Conservation (phyloP, 352 stramenopile genomes). For the Elongisporangium prolatum region DNA sequence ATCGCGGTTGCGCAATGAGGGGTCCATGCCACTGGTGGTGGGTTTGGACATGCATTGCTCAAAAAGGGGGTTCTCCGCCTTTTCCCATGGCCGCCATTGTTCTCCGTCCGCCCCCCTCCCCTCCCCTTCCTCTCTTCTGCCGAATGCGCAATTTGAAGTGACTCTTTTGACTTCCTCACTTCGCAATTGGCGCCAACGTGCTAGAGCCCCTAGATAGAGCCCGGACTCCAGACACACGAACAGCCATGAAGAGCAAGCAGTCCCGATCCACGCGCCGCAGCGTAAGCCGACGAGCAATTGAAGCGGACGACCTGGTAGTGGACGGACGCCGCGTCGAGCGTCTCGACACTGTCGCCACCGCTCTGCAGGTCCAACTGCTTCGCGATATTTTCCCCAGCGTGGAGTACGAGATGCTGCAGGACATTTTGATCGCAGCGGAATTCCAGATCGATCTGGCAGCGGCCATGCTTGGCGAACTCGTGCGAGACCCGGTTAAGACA, state of each 20-base stretch:
- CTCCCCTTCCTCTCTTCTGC: neutral
- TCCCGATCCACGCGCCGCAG: neutral
- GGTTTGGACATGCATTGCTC: neutral
- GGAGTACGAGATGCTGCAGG: slow-evolving; percentile 37
- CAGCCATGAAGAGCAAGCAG: neutral
- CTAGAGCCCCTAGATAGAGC: neutral
- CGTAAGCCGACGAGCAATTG: slow-evolving; percentile 8
- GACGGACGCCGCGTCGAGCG: slow-evolving; percentile 13
- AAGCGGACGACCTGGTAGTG: slow-evolving; percentile 20
- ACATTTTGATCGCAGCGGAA: slow-evolving; percentile 59
- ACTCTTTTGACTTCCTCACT: neutral
- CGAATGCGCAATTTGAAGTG: neutral
- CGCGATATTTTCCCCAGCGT: slow-evolving; percentile 57
- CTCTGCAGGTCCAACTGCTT: slow-evolving; percentile 38
- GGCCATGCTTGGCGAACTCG: slow-evolving; percentile 52
- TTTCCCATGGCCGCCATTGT: slow-evolving; percentile 19
- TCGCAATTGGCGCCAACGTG: neutral
- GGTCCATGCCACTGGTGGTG: neutral
- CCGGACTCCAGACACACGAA: neutral
- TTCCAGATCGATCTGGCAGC: slow-evolving; percentile 62
- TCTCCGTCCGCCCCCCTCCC: neutral
- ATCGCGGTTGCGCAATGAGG: neutral
- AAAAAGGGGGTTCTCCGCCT: slow-evolving; percentile 22
- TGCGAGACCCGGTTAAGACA: slow-evolving; percentile 14
- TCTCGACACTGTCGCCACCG: slow-evolving; percentile 34